phyloP scores from a whole-genome alignment of 306 rosid species.

The Astragalus glycyphyllos region DNA sequence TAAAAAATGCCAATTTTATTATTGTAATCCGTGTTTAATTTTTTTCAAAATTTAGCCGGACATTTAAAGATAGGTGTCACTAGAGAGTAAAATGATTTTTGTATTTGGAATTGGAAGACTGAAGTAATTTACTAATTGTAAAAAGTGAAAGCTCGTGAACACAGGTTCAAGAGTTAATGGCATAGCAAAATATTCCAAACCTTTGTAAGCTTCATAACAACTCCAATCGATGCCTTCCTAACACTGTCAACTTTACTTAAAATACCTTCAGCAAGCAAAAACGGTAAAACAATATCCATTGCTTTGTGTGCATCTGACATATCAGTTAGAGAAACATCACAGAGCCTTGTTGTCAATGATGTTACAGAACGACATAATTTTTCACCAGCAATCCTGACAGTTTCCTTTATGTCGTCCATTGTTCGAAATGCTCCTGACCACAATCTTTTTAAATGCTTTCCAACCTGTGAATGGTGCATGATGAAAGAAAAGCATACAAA shows the following conservation, averaged over 20 bases:
- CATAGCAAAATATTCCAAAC: constrained; percentile 51
- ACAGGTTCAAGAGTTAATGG: constrained; percentile 26
- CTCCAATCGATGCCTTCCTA: constrained; percentile 82
- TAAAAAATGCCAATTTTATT: not conserved
- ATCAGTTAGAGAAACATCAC: constrained; percentile 86
- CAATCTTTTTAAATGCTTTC: constrained; percentile 72
- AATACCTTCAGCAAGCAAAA: constrained; percentile 90
- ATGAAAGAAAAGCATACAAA: constrained; percentile 32
- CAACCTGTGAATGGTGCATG: constrained; percentile 59
- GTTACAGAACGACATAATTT: constrained; percentile 75
- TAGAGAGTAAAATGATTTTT: not conserved
- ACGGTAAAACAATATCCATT: constrained; percentile 89
- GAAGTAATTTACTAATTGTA: not conserved
- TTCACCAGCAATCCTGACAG: constrained; percentile 92
- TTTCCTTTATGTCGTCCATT: constrained; percentile 98
- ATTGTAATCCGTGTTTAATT: not conserved
- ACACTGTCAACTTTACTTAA: constrained; percentile 91
- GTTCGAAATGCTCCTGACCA: constrained; percentile 92
- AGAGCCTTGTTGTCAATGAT: constrained; percentile 83
- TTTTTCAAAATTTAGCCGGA: not conserved
- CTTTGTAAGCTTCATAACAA: constrained; percentile 98
- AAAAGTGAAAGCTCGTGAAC: constrained; percentile 13
- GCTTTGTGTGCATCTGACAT: constrained; percentile 76
- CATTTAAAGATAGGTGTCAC: not conserved
- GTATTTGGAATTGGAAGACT: not conserved